These are phyloP conservation scores for Rhizodiscina lignyota DNA, from an alignment of 495 filamentous ascomycete species.

Conservation along the genomic window DNA sequence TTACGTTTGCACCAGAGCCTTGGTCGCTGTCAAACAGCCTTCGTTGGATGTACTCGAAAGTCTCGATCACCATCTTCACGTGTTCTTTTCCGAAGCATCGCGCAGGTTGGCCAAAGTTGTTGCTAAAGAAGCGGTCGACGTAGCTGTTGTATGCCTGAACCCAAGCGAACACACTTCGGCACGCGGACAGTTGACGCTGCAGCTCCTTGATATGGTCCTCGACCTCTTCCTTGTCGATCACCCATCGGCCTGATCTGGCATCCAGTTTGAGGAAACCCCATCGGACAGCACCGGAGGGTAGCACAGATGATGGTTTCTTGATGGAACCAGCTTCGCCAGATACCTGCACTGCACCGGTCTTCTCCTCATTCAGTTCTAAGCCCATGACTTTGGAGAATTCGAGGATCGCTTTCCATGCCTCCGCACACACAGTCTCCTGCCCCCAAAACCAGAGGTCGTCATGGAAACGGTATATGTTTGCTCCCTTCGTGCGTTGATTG, in stretches of 20 bases:
- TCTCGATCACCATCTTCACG: constrained; percentile 14
- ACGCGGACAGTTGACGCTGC: constrained; percentile 10
- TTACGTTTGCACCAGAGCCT: constrained; percentile 6
- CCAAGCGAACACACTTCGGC: constrained; percentile 15
- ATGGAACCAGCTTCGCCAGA: constrained; percentile 5
- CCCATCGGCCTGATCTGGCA: constrained; percentile 11
- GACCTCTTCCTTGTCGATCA: constrained; percentile 14
- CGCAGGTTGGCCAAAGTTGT: constrained; percentile 19
- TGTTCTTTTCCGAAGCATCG: constrained; percentile 17
- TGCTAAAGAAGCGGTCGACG: constrained; percentile 12
- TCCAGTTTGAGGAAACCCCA: constrained; percentile 17
- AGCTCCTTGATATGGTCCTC: constrained; percentile 16
- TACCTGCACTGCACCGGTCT: constrained; percentile 13
- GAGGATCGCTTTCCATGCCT: constrained; percentile 13
- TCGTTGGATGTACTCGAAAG: constrained; percentile 12
- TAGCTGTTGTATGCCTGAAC: constrained; percentile 19
- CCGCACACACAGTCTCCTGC: constrained; percentile 7
- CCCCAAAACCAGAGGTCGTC: constrained; percentile 21
- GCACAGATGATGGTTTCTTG: constrained; percentile 1
- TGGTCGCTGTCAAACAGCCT: constrained; percentile 9
- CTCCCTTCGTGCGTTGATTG: constrained; percentile 14
- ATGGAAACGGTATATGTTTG: constrained; percentile 14
- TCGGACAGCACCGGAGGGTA: constrained; percentile 14
- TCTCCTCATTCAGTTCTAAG: constrained; percentile 11
- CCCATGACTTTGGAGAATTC: constrained; percentile 15